Percentiles rank a stretch among this genome's conserved stretches.
These are phyloP conservation scores for Dryadomyces quercus-mongolicae DNA, from an alignment of 2,329 filamentous ascomycete genomes.

Conservation along the genomic window DNA sequence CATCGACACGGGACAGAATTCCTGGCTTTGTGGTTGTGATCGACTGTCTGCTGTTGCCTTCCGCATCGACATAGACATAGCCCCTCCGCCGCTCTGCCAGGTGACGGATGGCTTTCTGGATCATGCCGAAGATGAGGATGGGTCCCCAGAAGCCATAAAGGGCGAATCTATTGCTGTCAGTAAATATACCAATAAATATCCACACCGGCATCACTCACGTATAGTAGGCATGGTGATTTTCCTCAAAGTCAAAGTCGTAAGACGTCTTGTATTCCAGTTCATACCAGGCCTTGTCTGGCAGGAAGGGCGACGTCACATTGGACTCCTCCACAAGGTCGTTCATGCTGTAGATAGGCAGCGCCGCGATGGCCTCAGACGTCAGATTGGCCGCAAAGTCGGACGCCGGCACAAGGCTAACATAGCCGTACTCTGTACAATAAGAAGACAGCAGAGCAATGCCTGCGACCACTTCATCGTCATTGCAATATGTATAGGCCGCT, in stretches of 20 bases:
- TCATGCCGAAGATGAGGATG: conserved; percentile 9
- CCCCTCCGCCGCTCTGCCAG: conserved; percentile 4
- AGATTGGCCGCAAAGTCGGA: conserved; percentile 7
- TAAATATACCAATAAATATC: too few species aligned
- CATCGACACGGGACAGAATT: not conserved
- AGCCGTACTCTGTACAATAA: conserved; percentile 3
- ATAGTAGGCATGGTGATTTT: conserved; percentile 4
- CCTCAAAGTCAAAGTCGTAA: not conserved
- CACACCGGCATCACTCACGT: too few species aligned
- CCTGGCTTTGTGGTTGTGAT: not conserved
- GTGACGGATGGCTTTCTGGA: conserved; percentile 5
- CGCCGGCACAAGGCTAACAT: not conserved
- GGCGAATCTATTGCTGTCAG: conserved; percentile 2
- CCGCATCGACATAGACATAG: conserved; percentile 6
- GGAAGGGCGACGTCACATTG: conserved; percentile 6
- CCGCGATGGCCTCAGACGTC: conserved; percentile 8
- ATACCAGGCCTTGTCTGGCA: conserved; percentile 4
- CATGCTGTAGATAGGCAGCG: conserved; percentile 1
- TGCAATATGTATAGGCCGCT: conserved; percentile 5
- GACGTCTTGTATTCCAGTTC: not conserved
- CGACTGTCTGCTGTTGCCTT: not conserved
- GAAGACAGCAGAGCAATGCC: not conserved
- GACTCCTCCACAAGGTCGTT: not conserved
- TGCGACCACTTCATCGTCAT: not conserved
- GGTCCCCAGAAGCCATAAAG: conserved; percentile 10